phyloP scores from a whole-genome alignment of 805 yeast genomes.

The Wickerhamiella kurtzmanii region DNA sequence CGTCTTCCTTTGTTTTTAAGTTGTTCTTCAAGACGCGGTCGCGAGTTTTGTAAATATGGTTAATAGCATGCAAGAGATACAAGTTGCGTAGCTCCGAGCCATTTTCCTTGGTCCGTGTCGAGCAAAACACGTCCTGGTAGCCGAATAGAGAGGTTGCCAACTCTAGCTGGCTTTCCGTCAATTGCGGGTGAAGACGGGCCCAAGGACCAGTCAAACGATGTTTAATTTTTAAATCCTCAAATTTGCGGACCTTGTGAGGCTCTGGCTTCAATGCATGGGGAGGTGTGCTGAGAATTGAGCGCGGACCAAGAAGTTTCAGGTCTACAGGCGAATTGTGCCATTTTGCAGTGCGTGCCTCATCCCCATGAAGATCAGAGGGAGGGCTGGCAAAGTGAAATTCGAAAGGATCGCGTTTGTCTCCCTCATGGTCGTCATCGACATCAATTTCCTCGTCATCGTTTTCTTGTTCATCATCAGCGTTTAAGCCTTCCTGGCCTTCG shows the following conservation, averaged over 20 bases:
- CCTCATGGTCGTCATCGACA: slow-evolving; percentile 29
- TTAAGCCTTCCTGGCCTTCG: slow-evolving; percentile 16
- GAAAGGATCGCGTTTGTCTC: slow-evolving; percentile 49
- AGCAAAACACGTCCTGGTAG: slow-evolving; percentile 59
- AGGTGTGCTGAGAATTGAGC: slow-evolving; percentile 14
- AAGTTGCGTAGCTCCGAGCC: slow-evolving; percentile 43
- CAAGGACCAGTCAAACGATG: slow-evolving; percentile 29
- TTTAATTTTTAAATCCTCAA: slow-evolving; percentile 26
- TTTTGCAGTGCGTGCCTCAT: slow-evolving; percentile 8
- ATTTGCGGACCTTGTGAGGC: background rate
- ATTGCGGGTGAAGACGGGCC: slow-evolving; percentile 23
- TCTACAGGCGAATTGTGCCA: slow-evolving; percentile 7
- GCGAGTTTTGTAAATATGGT: slow-evolving; percentile 77
- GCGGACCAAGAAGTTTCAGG: slow-evolving; percentile 17
- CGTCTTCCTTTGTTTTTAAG: slow-evolving; percentile 30
- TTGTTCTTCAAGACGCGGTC: slow-evolving; percentile 74
- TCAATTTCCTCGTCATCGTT: slow-evolving; percentile 20
- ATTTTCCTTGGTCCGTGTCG: slow-evolving; percentile 39
- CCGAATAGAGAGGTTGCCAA: slow-evolving; percentile 53
- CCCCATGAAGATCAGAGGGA: slow-evolving; percentile 7
- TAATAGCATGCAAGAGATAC: slow-evolving; percentile 58
- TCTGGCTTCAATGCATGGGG: background rate
- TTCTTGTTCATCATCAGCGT: slow-evolving; percentile 20
- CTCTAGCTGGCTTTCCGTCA: slow-evolving; percentile 35
- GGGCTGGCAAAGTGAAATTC: slow-evolving; percentile 57